Base-by-base conservation (phyloP, 257 asterid species). In the Penstemon newberryi region DNA sequence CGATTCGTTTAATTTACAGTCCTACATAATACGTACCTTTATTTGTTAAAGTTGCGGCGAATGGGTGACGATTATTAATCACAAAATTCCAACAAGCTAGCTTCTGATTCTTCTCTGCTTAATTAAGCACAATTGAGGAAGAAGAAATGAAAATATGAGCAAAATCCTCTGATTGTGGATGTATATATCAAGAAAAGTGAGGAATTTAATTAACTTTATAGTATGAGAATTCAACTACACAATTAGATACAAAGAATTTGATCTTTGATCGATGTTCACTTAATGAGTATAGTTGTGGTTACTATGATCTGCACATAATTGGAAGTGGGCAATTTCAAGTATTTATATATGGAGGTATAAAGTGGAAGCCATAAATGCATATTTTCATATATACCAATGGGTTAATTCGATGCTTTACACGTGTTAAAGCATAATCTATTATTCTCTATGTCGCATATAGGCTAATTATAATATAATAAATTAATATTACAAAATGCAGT, bases 321-420 rank as follows among this genome's bases (percentile, higher is more conserved):
- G 39, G 59, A 15, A 54, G 59, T 18, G 59, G 59, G 39, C 8
- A 18, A 25, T 25, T 25, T 25, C 33, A 25, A 37, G 59, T 54
- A 54, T 54, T 54, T 54, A 54, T 54, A 54, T 8, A 25, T 54
- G 59, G 39, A 54, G 59, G 15, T 54, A 8, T 9, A 54, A 54
- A 54, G 59, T 54, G 59, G 59, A 54, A 25, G 10, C 59, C 59
- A 54, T 25, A 25, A 2, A 15, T 54, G 37, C 59, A 54, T 13
- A 3, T 54, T 53, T 9, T 1, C 33, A 25, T 25, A 25, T 25
- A 1, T 25, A 25, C 33, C 33, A 25, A 25, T 5, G 11, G 11
- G 0, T 50, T 9, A 5, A n/a, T 50, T 54, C 59, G 15, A 5
- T 54, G 59, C 19, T 54, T 54, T 54, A 54, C 59, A 54, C 38